These are phyloP conservation scores for Globisporangium cylindrosporum DNA, from an alignment of 352 stramenopile species.

Conservation along the genomic window DNA sequence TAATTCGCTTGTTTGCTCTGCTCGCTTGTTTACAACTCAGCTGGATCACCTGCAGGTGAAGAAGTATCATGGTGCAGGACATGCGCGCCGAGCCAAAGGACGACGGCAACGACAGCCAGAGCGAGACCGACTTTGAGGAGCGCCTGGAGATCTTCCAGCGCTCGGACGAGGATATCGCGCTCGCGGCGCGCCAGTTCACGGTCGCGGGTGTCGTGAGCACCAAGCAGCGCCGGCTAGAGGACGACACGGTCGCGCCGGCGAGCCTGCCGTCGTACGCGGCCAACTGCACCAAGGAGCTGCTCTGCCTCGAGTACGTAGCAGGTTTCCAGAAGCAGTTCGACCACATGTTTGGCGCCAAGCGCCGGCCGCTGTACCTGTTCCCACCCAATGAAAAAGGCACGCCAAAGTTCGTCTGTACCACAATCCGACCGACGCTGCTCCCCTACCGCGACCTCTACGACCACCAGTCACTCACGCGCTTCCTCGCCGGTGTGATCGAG, in stretches of 20 bases:
- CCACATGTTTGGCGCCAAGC: constrained; percentile 70
- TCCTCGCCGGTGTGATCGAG: constrained; percentile 89
- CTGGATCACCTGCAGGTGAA: not conserved
- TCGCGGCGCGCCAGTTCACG: constrained; percentile 66
- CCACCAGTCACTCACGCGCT: constrained; percentile 75
- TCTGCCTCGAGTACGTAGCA: constrained; percentile 93
- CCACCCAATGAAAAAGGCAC: constrained; percentile 91
- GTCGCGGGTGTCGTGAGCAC: constrained; percentile 75
- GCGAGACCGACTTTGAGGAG: constrained; percentile 37
- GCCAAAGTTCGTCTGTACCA: constrained; percentile 94
- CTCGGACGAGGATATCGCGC: constrained; percentile 54
- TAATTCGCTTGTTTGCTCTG: too few relatives aligned
- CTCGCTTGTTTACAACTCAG: too few relatives aligned
- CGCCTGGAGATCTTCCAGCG: constrained; percentile 47
- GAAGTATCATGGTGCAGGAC: constrained; percentile 25
- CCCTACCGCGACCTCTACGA: constrained; percentile 92
- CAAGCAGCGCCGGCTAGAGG: constrained; percentile 72
- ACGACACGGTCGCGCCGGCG: constrained; percentile 37
- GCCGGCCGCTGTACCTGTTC: constrained; percentile 82
- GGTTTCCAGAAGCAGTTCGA: constrained; percentile 91
- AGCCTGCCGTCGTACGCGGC: constrained; percentile 34
- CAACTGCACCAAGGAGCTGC: constrained; percentile 89
- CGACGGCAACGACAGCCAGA: constrained; percentile 17
- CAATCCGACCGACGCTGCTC: constrained; percentile 90
- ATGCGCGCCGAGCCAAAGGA: constrained; percentile 57